phyloP scores from a whole-genome alignment of 768 basidiomycete genomes.

The Astraeus odoratus region DNA sequence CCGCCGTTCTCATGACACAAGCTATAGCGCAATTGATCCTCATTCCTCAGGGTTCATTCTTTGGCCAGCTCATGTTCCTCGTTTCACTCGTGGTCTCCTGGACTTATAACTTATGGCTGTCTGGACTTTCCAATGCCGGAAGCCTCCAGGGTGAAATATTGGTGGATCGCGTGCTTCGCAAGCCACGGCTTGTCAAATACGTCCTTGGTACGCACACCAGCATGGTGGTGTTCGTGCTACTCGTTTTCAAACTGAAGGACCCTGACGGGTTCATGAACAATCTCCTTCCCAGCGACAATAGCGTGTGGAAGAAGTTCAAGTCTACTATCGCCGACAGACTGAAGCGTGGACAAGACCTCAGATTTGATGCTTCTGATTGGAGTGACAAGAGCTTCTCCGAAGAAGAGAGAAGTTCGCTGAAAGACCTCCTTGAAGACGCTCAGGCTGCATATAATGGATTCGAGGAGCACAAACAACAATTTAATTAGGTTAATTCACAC shows the following conservation, averaged over 20 bases:
- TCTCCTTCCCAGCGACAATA: slow-evolving; percentile 1
- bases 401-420: not conserved
- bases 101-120: slow-evolving; percentile 30
- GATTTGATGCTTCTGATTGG: not conserved
- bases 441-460: not conserved
- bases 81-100: slow-evolving; percentile 26
- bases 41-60: slow-evolving; percentile 28
- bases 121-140: slow-evolving; percentile 31
- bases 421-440: not conserved
- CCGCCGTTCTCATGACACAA: slow-evolving; percentile 28
- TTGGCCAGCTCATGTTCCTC: slow-evolving; percentile 32
- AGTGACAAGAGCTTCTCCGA: not conserved
- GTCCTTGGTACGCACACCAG: slow-evolving; percentile 17
- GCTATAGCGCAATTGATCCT: slow-evolving; percentile 23
- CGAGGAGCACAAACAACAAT: too few relatives aligned
- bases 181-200: slow-evolving; percentile 14
- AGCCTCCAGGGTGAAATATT: slow-evolving; percentile 19
- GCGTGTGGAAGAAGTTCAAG: slow-evolving; percentile 2
- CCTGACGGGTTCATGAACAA: not conserved
- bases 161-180: slow-evolving; percentile 8
- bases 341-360: not conserved
- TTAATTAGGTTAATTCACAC: too few relatives aligned
- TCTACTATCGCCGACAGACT: not conserved
- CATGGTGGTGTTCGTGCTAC: slow-evolving; percentile 19
- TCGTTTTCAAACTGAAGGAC: not conserved